phyloP scores from a whole-genome alignment of 2,329 filamentous ascomycete genomes.

The Microcyclospora pomicola region DNA sequence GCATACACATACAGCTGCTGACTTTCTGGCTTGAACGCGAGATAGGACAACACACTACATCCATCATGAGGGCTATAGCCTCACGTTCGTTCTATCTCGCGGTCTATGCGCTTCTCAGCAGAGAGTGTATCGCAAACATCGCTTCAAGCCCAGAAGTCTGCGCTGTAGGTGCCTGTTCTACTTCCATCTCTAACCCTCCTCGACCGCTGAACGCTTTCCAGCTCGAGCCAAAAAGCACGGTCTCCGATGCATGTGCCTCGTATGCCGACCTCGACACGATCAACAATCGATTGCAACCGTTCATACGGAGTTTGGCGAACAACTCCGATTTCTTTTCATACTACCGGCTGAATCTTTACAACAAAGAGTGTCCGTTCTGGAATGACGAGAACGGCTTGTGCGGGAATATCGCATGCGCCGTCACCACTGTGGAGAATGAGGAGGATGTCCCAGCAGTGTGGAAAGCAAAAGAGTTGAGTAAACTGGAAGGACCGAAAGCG shows the following conservation, averaged over 20 bases:
- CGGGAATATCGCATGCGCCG: constrained; percentile 90
- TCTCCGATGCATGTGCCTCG: constrained; percentile 87
- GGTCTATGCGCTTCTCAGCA: constrained; percentile 43
- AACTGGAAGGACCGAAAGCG: constrained; percentile 82
- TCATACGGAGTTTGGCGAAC: constrained; percentile 65
- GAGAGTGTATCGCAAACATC: constrained; percentile 27
- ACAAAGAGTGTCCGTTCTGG: constrained; percentile 95
- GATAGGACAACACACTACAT: neutral
- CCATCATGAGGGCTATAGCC: constrained; percentile 13
- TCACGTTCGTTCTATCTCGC: constrained; percentile 42
- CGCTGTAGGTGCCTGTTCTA: constrained; percentile 35
- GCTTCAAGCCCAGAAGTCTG: constrained; percentile 35
- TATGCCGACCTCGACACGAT: constrained; percentile 79
- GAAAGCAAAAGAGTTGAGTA: constrained; percentile 82
- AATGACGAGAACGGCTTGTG: constrained; percentile 85
- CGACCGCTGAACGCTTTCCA: constrained; percentile 33
- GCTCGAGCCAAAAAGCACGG: constrained; percentile 79
- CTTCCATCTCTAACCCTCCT: constrained; percentile 16
- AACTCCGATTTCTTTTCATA: constrained; percentile 97
- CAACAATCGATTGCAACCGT: constrained; percentile 62
- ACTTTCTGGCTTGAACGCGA: constrained; percentile 6
- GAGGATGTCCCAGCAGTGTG: constrained; percentile 85
- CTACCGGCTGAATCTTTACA: constrained; percentile 87
- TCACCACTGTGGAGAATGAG: constrained; percentile 89
- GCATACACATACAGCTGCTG: neutral